Evolutionary conservation across 2,329 filamentous ascomycete species (phyloP).

Genomic region (Fusarium bulbicola): DNA sequence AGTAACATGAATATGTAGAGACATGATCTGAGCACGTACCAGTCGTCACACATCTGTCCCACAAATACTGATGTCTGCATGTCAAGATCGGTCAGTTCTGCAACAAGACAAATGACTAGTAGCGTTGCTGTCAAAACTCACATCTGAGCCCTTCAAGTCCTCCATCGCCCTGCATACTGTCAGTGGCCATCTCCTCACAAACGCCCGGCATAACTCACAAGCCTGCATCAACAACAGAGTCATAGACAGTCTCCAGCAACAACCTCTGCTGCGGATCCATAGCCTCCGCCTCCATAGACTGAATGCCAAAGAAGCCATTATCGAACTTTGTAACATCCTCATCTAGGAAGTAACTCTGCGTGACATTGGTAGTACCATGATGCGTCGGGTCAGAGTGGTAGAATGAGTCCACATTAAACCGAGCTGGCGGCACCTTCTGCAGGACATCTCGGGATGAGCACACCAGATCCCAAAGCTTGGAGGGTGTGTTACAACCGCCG

Average conservation of each 20-base stretch:
- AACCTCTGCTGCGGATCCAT: slow-evolving; percentile 21
- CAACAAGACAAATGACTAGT: not conserved
- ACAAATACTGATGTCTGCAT: slow-evolving; percentile 1
- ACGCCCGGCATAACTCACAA: not conserved
- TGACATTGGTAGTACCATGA: slow-evolving; percentile 7
- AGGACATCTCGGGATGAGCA: not conserved
- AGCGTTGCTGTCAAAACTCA: not conserved
- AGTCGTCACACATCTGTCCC: slow-evolving; percentile 9
- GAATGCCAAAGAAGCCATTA: slow-evolving; percentile 12
- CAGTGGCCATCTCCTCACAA: not conserved
- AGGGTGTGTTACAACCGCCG: not conserved
- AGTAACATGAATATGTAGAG: not conserved
- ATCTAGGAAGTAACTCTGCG: not conserved
- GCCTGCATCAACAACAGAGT: slow-evolving; percentile 3
- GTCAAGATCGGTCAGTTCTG: not conserved
- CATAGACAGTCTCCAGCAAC: slow-evolving; percentile 15
- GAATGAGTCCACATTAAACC: slow-evolving; percentile 6
- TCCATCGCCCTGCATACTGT: not conserved
- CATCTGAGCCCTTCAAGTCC: not conserved
- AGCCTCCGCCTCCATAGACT: slow-evolving; percentile 1
- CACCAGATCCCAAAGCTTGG: slow-evolving; percentile 14
- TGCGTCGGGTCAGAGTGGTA: not conserved
- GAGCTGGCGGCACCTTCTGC: not conserved
- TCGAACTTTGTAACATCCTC: slow-evolving; percentile 13
- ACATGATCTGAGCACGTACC: not conserved